Base-by-base conservation (phyloP, 352 stramenopile genomes). In the Phytophthora syringae region DNA sequence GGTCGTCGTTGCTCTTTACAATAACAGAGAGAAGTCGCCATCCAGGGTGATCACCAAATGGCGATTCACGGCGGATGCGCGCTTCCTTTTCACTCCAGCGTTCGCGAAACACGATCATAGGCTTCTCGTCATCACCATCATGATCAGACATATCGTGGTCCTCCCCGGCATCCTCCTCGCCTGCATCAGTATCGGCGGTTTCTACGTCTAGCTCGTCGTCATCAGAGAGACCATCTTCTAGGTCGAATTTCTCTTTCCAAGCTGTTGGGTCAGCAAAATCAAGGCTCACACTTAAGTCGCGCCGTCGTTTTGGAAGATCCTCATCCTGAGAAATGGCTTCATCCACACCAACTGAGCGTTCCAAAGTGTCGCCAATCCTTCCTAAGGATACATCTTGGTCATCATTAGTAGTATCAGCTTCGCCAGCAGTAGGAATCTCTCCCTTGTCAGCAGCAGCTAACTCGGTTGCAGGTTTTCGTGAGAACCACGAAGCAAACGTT, bases 1-100 rank as follows among this genome's bases (percentile, higher is more conserved):
- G 74, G 55, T 99, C 97, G 70, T 99, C 98, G 62, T 99, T 98
- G 44, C 94, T 98, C 79, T 95, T 99, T 2, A 99, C 95, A 63
- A 99, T 99, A 16, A 99, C 89, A 45, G 89, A 89, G 28, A 94
- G 72, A 43, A 94, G 56, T 12, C 83, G 73, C 79, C 87, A 93
- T 18, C 82, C 81, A 32, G 72, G 80, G 55, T 89, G 79, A 36
- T 79, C 66, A 3, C 76, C 73, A 37, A 81, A 84, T 25, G 70
- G 70, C 1, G 84, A 92, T 43, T 77, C 68, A 21, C 76, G 73
- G 11, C 84, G 80, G 47, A 95, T 80, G 0, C 88, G 85, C 13
- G 79, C 77, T 56, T 88, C 78, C 50, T 93, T 93, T n/a, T 90
- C 79, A 65, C 71, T 84, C 83, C 82, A 93, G 4, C 81, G 75